These are phyloP conservation scores for Saccharomyces kudriavzevii DNA, from an alignment of 805 yeast genomes.

Conservation along the genomic window DNA sequence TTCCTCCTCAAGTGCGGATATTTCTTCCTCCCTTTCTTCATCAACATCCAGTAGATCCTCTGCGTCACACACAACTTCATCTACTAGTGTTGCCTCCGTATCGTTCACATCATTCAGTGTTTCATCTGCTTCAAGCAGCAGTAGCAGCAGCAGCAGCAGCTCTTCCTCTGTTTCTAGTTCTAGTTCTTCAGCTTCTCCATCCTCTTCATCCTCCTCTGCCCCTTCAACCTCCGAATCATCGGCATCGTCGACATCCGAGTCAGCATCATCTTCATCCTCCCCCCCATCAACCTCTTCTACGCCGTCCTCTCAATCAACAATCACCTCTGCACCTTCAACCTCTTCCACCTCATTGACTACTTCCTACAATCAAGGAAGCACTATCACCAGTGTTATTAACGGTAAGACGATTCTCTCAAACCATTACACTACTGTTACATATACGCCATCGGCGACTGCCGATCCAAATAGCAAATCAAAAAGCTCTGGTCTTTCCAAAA, in stretches of 20 bases:
- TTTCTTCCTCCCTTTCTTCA: slow-evolving; percentile 1
- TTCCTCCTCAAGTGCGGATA: not conserved
- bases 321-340: slow-evolving; percentile 7
- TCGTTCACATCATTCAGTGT: slow-evolving; percentile 7
- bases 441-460: slow-evolving; percentile 20
- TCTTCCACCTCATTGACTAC: slow-evolving; percentile 10
- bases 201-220: slow-evolving; percentile 11
- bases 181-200: slow-evolving; percentile 6
- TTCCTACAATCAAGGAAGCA: slow-evolving; percentile 4
- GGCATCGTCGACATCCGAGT: slow-evolving; percentile 4
- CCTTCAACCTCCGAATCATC: slow-evolving; percentile 12
- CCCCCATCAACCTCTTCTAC: slow-evolving; percentile 12
- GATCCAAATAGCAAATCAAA: slow-evolving; percentile 10
- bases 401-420: slow-evolving; percentile 28
- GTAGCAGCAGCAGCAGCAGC: slow-evolving; percentile 1
- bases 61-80: slow-evolving; percentile 6
- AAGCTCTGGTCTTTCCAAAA: slow-evolving; percentile 36
- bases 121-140: not conserved
- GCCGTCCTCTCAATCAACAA: slow-evolving; percentile 5
- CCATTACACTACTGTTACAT: slow-evolving; percentile 25
- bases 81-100: slow-evolving; percentile 10
- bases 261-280: slow-evolving; percentile 14
- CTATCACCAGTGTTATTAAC: slow-evolving; percentile 21
- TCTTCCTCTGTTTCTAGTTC: slow-evolving; percentile 2
- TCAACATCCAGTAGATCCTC: slow-evolving; percentile 1